A percentile compares a stretch with the other conserved stretches of the same genome.
Evolutionary conservation across 768 basidiomycete species (phyloP).

Genomic region (Amylocystis lapponica): DNA sequence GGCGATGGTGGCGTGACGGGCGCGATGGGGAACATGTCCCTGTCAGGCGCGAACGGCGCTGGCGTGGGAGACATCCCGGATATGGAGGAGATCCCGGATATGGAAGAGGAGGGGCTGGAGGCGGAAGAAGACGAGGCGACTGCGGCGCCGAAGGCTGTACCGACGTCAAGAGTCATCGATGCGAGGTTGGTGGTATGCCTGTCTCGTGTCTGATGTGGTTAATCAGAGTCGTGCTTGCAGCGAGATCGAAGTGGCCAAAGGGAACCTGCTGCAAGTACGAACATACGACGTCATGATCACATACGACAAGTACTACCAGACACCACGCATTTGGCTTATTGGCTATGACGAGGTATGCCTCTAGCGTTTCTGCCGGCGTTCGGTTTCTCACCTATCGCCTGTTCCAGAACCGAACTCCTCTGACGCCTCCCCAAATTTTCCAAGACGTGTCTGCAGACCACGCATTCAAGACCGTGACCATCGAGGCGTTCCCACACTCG

Average conservation of each 20-base stretch:
- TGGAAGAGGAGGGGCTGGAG: constrained; percentile 91
- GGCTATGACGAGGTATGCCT: constrained; percentile 88
- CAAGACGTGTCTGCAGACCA: constrained; percentile 97
- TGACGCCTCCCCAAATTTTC: constrained; percentile 89
- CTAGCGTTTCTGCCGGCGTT: no score
- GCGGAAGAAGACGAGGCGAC: constrained; percentile 88
- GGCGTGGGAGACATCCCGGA: constrained; percentile 64
- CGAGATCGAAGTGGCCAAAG: constrained; percentile 59
- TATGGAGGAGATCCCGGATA: constrained; percentile 97
- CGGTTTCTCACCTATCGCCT: no score
- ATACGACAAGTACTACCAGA: constrained; percentile 99
- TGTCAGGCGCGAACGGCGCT: constrained; percentile 27
- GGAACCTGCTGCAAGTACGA: constrained; percentile 88
- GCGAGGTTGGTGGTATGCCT: constrained; percentile 37
- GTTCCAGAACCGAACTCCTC: constrained; percentile 74
- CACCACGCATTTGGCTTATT: constrained; percentile 94
- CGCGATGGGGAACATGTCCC: constrained; percentile 22
- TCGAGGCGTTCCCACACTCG: constrained; percentile 96
- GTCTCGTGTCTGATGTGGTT: background rate
- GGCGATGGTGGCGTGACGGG: constrained; percentile 27
- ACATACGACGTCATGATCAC: constrained; percentile 99
- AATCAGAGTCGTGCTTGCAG: constrained; percentile 29
- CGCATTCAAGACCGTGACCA: constrained; percentile 97
- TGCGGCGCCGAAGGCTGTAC: constrained; percentile 42
- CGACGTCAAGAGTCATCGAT: constrained; percentile 34